Conservation (phyloP, 2,329 filamentous ascomycete species). For the Fusarium armeniacum region DNA sequence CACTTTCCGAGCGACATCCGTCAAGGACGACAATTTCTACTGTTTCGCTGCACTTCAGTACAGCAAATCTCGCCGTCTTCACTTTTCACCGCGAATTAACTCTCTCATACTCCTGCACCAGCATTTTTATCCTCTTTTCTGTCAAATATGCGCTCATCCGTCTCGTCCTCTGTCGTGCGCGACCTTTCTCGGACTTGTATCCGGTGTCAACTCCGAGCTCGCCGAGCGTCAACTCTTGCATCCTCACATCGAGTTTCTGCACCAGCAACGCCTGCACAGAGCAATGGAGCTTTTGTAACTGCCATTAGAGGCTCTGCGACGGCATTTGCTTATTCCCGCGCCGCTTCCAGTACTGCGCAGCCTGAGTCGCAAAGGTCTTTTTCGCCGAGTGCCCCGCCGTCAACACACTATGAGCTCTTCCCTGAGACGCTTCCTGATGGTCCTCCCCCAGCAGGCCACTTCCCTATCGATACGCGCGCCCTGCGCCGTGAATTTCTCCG, state of each 20-base stretch:
- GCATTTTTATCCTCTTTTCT: background rate
- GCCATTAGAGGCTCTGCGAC: slow-evolving; percentile 9
- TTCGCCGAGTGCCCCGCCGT: slow-evolving; percentile 37
- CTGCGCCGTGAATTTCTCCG: slow-evolving; percentile 89
- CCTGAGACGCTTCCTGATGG: slow-evolving; percentile 81
- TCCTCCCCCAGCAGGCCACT: slow-evolving; percentile 82
- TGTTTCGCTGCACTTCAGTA: background rate
- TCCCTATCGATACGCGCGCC: slow-evolving; percentile 76
- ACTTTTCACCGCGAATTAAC: background rate
- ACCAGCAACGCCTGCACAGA: slow-evolving; percentile 13
- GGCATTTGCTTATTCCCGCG: slow-evolving; percentile 21
- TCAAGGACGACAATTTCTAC: slow-evolving; percentile 5
- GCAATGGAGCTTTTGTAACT: slow-evolving; percentile 15
- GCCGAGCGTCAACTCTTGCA: slow-evolving; percentile 45
- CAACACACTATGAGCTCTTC: slow-evolving; percentile 89
- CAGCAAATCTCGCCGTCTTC: background rate
- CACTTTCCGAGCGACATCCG: slow-evolving; percentile 12
- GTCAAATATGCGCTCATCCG: slow-evolving; percentile 47
- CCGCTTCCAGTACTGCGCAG: slow-evolving; percentile 35
- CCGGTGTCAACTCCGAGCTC: slow-evolving; percentile 53
- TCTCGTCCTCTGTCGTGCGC: slow-evolving; percentile 45
- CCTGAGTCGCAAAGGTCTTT: slow-evolving; percentile 16
- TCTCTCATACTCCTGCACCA: background rate
- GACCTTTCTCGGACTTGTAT: slow-evolving; percentile 54
- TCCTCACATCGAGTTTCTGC: slow-evolving; percentile 35